Percentiles rank a stretch among this genome's conserved stretches.
These are phyloP conservation scores for Parascedosporium putredinis DNA, from an alignment of 2,329 filamentous ascomycete genomes.

Conservation along the genomic window DNA sequence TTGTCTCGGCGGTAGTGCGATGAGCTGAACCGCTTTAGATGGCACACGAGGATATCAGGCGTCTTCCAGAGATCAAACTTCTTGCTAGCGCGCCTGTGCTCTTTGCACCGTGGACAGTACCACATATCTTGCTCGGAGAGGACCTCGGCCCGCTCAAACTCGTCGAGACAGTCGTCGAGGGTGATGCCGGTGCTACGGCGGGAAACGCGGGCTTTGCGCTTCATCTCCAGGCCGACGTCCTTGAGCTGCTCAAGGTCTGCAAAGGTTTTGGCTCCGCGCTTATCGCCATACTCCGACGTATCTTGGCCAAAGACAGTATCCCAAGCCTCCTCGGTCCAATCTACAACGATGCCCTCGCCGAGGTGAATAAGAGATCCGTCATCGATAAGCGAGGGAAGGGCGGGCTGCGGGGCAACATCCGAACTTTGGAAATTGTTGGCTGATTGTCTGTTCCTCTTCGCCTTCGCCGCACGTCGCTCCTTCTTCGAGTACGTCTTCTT, in stretches of 20 bases:
- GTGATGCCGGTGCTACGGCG: constrained; percentile 55
- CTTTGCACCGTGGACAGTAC: constrained; percentile 95
- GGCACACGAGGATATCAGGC: constrained; percentile 88
- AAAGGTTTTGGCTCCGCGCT: constrained; percentile 52
- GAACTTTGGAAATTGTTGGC: constrained; percentile 14
- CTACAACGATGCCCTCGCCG: constrained; percentile 76
- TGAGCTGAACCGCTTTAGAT: constrained; percentile 90
- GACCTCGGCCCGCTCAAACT: constrained; percentile 89
- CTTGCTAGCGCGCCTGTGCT: constrained; percentile 84
- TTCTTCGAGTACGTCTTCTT: constrained; percentile 37
- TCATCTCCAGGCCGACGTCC: constrained; percentile 54
- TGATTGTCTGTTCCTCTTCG: constrained; percentile 34
- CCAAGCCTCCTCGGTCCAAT: constrained; percentile 66
- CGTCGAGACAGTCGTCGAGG: constrained; percentile 82
- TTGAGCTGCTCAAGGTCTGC: constrained; percentile 39
- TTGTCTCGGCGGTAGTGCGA: constrained; percentile 78
- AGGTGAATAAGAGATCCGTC: constrained; percentile 62
- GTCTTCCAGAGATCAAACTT: constrained; percentile 96
- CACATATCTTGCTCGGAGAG: constrained; percentile 93
- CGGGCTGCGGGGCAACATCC: constrained; percentile 7
- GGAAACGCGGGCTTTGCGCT: constrained; percentile 52
- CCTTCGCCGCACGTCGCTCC: constrained; percentile 18
- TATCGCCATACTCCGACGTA: constrained; percentile 20
- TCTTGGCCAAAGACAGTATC: constrained; percentile 56
- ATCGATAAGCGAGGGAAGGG: constrained; percentile 26